Evolutionary conservation across 306 rosid species (phyloP).

Genomic region (Cucurbita maxima): DNA sequence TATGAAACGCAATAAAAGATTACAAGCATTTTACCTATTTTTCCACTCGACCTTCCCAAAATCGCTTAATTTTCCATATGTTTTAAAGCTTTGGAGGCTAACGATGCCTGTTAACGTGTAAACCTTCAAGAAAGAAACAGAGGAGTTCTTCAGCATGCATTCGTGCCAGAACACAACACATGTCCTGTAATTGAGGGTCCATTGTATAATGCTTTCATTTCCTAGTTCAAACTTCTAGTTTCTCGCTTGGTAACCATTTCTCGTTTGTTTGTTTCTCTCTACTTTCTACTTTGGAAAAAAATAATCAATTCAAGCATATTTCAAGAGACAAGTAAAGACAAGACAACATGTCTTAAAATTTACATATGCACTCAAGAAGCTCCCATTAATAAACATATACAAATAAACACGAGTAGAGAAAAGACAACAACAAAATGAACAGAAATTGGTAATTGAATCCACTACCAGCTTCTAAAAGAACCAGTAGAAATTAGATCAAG

Average conservation of each 20-base stretch:
- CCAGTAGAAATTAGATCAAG: background rate
- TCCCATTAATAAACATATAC: background rate
- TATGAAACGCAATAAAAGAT: constrained; percentile 2
- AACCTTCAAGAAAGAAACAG: constrained; percentile 41
- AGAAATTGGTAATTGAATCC: background rate
- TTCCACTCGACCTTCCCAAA: constrained; percentile 74
- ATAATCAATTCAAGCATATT: background rate
- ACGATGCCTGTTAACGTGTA: constrained; percentile 42
- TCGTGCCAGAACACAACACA: background rate
- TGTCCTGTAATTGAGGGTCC: background rate
- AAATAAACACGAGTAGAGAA: background rate
- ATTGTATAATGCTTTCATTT: background rate
- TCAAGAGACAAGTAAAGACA: background rate
- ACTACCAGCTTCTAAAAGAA: background rate
- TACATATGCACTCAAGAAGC: background rate
- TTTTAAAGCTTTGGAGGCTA: constrained; percentile 32
- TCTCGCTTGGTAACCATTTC: background rate
- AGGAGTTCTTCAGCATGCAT: background rate
- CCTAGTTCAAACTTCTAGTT: background rate
- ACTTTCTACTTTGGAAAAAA: background rate
- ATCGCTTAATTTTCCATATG: constrained; percentile 36
- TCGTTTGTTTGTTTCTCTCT: background rate
- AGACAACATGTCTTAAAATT: background rate
- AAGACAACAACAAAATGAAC: background rate
- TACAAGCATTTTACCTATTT: constrained; percentile 47